Evolutionary conservation across 176 grass and related monocot genomes (phyloP).

Genomic region (Carex pumila): DNA sequence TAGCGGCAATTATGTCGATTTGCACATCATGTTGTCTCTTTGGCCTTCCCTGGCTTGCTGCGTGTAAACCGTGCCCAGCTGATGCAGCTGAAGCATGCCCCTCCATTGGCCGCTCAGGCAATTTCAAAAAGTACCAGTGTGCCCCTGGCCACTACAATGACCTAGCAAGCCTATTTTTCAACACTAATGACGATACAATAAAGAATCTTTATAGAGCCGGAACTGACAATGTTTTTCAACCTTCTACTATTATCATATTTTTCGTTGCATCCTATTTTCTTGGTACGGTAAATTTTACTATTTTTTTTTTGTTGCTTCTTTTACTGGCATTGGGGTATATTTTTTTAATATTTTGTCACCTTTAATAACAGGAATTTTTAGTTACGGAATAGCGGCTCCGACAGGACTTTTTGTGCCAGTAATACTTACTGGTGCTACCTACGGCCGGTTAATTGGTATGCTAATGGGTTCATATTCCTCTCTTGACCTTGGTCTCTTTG

Average conservation of each 20-base stretch:
- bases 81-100: conserved; percentile 66
- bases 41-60: conserved; percentile 73
- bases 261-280: conserved; percentile 69
- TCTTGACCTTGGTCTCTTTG: conserved; percentile 80
- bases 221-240: conserved; percentile 64
- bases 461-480: conserved; percentile 61
- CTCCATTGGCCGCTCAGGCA: conserved; percentile 89
- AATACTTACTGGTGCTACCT: conserved; percentile 89
- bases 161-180: conserved; percentile 90
- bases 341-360: background rate
- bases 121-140: conserved; percentile 93
- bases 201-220: conserved; percentile 79
- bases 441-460: conserved; percentile 69
- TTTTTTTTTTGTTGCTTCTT: background rate
- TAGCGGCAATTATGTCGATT: conserved; percentile 62
- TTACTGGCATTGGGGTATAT: background rate
- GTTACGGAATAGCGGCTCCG: conserved; percentile 81
- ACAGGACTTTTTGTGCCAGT: conserved; percentile 88
- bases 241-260: conserved; percentile 70
- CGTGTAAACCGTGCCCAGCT: conserved; percentile 68
- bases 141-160: conserved; percentile 71
- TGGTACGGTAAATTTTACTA: conserved; percentile 12
- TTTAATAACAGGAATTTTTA: conserved; percentile 43
- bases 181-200: conserved; percentile 89
- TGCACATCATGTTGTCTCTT: conserved; percentile 83